These are phyloP conservation scores for Neofusicoccum laricinum DNA, from an alignment of 2,329 filamentous ascomycete genomes.

Conservation along the genomic window DNA sequence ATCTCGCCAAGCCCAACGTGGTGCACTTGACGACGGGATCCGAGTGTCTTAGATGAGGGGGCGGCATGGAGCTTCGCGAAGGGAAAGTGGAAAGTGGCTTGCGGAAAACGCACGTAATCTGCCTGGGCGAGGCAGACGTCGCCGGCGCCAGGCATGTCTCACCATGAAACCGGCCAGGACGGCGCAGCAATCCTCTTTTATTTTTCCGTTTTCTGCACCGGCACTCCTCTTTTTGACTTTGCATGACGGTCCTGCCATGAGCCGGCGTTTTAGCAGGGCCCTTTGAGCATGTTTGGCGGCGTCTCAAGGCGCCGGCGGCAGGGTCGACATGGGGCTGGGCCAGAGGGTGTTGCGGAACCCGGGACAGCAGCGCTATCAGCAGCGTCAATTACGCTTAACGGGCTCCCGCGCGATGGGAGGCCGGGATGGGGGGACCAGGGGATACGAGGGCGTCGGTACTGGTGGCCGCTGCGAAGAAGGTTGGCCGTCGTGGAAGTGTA, in stretches of 20 bases:
- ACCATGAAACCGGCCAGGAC: conserved; percentile 2
- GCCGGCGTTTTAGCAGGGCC: conserved; percentile 6
- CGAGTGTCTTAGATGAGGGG: background rate
- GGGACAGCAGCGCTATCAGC: background rate
- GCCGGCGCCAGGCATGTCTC: background rate
- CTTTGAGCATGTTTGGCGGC: background rate
- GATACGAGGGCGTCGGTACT: background rate
- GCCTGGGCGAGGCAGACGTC: background rate
- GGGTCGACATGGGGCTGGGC: too few species aligned
- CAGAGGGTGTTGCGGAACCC: background rate
- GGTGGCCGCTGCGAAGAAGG: background rate
- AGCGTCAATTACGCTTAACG: conserved; percentile 8
- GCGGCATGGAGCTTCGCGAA: background rate
- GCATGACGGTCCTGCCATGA: background rate
- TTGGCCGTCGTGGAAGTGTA: background rate
- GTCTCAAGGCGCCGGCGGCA: background rate
- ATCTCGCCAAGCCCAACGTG: background rate
- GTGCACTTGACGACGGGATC: background rate
- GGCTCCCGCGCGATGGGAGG: background rate
- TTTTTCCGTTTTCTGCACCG: conserved; percentile 13
- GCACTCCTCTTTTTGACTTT: conserved; percentile 3
- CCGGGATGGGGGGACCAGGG: background rate
- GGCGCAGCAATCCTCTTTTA: conserved; percentile 8
- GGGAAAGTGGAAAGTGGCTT: background rate
- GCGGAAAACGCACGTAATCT: conserved; percentile 14